Evolutionary conservation across 306 rosid species (phyloP).

Genomic region (Corylus avellana): DNA sequence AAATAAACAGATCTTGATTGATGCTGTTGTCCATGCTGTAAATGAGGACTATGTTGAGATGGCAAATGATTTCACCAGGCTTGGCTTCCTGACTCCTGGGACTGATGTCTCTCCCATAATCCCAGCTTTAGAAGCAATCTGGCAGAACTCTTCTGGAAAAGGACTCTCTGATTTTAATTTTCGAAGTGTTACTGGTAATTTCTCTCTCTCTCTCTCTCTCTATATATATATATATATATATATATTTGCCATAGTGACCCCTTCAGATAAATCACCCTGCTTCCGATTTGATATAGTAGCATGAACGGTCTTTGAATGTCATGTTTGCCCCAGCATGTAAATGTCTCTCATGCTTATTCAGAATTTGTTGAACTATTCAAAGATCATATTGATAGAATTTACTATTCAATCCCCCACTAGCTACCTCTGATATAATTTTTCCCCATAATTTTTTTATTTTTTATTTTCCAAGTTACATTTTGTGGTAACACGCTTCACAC

Average conservation of each 20-base stretch:
- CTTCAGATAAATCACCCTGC: neutral
- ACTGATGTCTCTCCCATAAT: conserved; percentile 94
- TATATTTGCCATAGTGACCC: too few species aligned
- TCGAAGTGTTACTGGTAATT: conserved; percentile 87
- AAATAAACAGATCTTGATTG: conserved; percentile 91
- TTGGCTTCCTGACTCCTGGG: conserved; percentile 94
- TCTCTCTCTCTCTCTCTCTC: conserved; percentile 20
- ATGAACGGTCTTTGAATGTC: neutral
- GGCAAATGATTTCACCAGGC: conserved; percentile 98
- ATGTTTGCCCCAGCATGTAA: neutral
- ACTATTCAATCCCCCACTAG: neutral
- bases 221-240: too few species aligned
- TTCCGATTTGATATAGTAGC: neutral
- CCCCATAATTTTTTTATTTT: neutral
- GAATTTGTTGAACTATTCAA: neutral
- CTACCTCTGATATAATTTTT: neutral
- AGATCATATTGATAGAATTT: neutral
- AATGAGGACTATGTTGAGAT: conserved; percentile 97
- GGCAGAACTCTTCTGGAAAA: conserved; percentile 99
- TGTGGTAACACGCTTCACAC: conserved; percentile 2
- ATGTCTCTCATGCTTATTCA: neutral
- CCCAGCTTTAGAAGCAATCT: conserved; percentile 97
- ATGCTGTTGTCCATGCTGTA: conserved; percentile 99
- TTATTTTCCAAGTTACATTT: neutral
- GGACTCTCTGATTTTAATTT: conserved; percentile 95